Base-by-base conservation (phyloP, 495 filamentous ascomycete genomes). In the Aspergillus bridgeri region DNA sequence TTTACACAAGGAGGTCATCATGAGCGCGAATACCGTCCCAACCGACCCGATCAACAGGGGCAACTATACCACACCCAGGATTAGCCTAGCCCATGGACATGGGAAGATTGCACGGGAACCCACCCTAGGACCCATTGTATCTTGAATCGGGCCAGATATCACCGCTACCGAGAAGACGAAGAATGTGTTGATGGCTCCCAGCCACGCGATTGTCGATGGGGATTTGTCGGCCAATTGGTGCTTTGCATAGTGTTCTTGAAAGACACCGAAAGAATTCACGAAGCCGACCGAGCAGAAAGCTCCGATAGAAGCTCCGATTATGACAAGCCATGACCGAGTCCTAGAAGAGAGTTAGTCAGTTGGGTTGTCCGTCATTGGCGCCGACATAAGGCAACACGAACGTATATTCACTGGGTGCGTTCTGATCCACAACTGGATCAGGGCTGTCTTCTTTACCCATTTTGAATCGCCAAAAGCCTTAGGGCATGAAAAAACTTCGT, bases 251-350 rank as follows among this genome's bases (percentile, higher is more conserved):
- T 87, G 86, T 18, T 80, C 72, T 59, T 85, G 69, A 59, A 88
- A 89, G 15, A 83, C 65, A 8, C 86, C 86, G 51, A 88, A 86
- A 0, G 83, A 76, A 69, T 87, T 87, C 46, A 82, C 56, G 66
- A 84, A 85, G 9, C 86, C 86, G 3, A 86, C 68, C 4, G 75
- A 74, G 53, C 75, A 81, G 65, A 87, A 86, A 0, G 66, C 6
- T n/a, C 61, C 59, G 0, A 63, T 51, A 7, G 59, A 69, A 6
- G 71, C 67, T 0, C 74, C 74, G 20, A 64, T 21, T n/a, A 75
- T 58, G 3, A 58, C 66, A 1, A 69, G 42, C 47, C 67, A 68
- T 57, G 71, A 63, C 27, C 57, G 60, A 0, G 53, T 42, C 0
- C 69, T 73, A n/a, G 3, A 13, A 46, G 15, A 6, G 21, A 20